phyloP scores from a whole-genome alignment of 1,139 yeast genomes.

The Arxiozyma bovina region DNA sequence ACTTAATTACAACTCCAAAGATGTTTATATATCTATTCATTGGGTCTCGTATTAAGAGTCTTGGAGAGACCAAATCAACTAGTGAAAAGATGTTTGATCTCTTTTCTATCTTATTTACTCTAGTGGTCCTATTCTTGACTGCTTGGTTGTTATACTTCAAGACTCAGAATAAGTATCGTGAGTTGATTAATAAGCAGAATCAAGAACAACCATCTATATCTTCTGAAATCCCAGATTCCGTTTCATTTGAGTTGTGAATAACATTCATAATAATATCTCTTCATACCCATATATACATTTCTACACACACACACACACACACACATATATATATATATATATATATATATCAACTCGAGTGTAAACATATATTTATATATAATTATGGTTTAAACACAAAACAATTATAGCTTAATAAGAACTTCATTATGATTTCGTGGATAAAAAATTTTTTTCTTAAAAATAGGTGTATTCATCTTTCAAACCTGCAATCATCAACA shows the following conservation, averaged over 20 bases:
- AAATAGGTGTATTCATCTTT: neutral
- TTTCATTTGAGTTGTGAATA: slow-evolving; percentile 6
- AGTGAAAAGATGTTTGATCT: slow-evolving; percentile 53
- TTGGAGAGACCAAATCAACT: slow-evolving; percentile 53
- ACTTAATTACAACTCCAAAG: slow-evolving; percentile 72
- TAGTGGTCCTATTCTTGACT: slow-evolving; percentile 47
- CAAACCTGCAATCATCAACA: neutral
- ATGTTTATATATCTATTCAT: slow-evolving; percentile 66
- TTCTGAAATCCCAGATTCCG: slow-evolving; percentile 6
- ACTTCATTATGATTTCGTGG: neutral
- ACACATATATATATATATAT: no score
- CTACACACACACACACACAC: neutral
- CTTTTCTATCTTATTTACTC: slow-evolving; percentile 53
- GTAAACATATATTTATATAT: no score
- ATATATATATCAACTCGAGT: no score
- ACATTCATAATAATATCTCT: neutral
- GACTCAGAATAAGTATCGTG: slow-evolving; percentile 33
- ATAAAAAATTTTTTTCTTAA: neutral
- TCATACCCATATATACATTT: neutral
- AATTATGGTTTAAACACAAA: neutral
- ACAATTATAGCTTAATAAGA: neutral
- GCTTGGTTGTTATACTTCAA: slow-evolving; percentile 65
- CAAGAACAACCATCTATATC: slow-evolving; percentile 1
- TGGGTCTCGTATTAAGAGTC: slow-evolving; percentile 64
- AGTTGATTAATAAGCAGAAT: slow-evolving; percentile 17